Evolutionary conservation across 805 yeast genomes (phyloP), one percentile per base, ranked within the genome.

Genomic region (Candida namnaoensis): DNA sequence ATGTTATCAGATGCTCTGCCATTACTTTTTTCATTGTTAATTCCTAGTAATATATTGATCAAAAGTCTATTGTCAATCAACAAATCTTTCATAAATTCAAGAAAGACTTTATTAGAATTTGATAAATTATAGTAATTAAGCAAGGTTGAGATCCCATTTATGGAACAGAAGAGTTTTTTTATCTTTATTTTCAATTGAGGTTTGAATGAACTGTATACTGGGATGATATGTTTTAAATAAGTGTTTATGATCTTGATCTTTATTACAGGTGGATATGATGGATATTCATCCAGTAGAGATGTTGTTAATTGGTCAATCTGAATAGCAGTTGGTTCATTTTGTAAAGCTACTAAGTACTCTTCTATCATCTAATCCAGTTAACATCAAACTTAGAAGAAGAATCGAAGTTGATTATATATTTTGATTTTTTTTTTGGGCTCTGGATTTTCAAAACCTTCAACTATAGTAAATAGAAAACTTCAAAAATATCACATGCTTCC

Each of bases 181-280:
- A 56, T 44, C 15, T 43, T 35, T 7, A 41, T 14, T 30, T 44
- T 46, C 8, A 48, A 32, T 5, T 36, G 19, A 5, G 38, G 37
- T 12, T 33, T 47, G n/a, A 56, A 39, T 32, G 50, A 53, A n/a
- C 44, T 14, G 33, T 51, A 54, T 1, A 52, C 48, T 1, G 56
- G 57, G 3, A 56, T n/a, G 23, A 52, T 49, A 38, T 47, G 36
- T 27, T 46, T 37, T n/a, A 54, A 39, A 26, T 47, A 51, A 8
- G 45, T 41, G 15, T 44, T 48, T 36, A 49, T 44, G 41, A 42
- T 45, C 15, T 44, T 44, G 0, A 56, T n/a, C n/a, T n/a, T n/a
- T n/a, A n/a, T n/a, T n/a, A n/a, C n/a, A n/a, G n/a, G n/a, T n/a
- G n/a, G n/a, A n/a, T n/a, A n/a, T n/a, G n/a, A n/a, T n/a, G n/a